phyloP scores from a whole-genome alignment of 495 filamentous ascomycete species.

The Xylaria venustula region DNA sequence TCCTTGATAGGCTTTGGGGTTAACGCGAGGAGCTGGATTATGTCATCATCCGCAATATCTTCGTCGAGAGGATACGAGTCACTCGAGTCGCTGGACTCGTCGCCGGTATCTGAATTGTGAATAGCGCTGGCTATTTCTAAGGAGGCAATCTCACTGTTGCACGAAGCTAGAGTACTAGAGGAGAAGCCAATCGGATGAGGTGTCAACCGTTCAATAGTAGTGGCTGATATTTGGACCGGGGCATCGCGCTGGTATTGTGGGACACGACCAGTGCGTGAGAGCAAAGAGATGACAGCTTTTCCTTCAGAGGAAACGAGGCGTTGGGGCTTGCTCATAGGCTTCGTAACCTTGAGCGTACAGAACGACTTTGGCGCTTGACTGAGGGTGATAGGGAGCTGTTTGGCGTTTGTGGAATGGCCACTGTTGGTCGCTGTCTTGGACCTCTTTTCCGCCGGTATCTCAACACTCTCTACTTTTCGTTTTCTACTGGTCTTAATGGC shows the following conservation, averaged over 20 bases:
- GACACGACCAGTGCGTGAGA: background rate
- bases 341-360: constrained; percentile 3
- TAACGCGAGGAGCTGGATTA: constrained; percentile 12
- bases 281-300: background rate
- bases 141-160: background rate
- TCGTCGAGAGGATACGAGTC: constrained; percentile 25
- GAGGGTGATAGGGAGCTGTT: background rate
- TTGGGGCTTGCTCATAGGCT: background rate
- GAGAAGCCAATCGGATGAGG: background rate
- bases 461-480: background rate
- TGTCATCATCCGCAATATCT: constrained; percentile 11
- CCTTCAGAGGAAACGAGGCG: background rate
- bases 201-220: background rate
- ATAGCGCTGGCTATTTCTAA: background rate
- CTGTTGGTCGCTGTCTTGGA: background rate
- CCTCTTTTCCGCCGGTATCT: background rate
- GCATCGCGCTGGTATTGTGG: background rate
- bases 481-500: background rate
- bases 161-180: background rate
- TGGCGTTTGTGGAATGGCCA: background rate
- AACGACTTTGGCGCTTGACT: background rate
- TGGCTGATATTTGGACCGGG: background rate
- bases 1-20: constrained; percentile 13
- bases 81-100: background rate
- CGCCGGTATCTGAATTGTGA: background rate